phyloP scores from a whole-genome alignment of 768 basidiomycete genomes.

The Trametes sanguinea region DNA sequence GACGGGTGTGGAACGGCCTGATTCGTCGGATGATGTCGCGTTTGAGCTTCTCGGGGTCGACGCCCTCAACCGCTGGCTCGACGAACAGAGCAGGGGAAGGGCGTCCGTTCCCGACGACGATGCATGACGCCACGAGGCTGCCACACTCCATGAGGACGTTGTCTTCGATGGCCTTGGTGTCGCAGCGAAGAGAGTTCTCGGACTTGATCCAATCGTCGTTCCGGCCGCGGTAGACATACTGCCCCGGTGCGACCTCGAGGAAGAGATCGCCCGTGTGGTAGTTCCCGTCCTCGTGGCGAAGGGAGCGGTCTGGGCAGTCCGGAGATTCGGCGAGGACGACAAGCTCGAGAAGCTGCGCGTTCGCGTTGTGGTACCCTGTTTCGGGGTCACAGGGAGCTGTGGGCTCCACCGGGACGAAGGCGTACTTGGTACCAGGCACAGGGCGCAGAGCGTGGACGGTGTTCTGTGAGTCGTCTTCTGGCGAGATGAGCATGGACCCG shows the following conservation, averaged over 20 bases:
- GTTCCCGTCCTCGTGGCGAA: constrained; percentile 64
- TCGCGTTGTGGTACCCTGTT: constrained; percentile 48
- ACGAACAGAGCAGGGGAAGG: constrained; percentile 79
- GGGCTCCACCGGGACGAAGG: constrained; percentile 58
- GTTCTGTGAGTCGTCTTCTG: constrained; percentile 34
- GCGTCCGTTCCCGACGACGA: constrained; percentile 75
- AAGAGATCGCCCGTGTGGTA: constrained; percentile 85
- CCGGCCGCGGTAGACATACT: constrained; percentile 68
- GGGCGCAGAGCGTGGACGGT: constrained; percentile 53
- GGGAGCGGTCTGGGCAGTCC: constrained; percentile 65
- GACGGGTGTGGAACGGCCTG: constrained; percentile 68
- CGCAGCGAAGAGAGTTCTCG: constrained; percentile 75
- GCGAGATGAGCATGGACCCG: constrained; percentile 35
- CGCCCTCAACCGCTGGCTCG: constrained; percentile 53
- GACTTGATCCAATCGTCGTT: constrained; percentile 88
- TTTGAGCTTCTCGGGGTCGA: constrained; percentile 62
- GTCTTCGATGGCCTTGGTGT: constrained; percentile 83
- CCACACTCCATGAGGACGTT: constrained; percentile 66
- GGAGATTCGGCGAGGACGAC: constrained; percentile 66
- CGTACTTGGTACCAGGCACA: constrained; percentile 61
- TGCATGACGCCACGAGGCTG: constrained; percentile 66
- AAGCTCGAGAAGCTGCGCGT: constrained; percentile 60
- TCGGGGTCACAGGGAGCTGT: constrained; percentile 35
- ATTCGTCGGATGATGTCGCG: constrained; percentile 78
- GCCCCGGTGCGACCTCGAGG: constrained; percentile 57